Evolutionary conservation across 768 basidiomycete species (phyloP).

Genomic region (Lactifluus echinatus): DNA sequence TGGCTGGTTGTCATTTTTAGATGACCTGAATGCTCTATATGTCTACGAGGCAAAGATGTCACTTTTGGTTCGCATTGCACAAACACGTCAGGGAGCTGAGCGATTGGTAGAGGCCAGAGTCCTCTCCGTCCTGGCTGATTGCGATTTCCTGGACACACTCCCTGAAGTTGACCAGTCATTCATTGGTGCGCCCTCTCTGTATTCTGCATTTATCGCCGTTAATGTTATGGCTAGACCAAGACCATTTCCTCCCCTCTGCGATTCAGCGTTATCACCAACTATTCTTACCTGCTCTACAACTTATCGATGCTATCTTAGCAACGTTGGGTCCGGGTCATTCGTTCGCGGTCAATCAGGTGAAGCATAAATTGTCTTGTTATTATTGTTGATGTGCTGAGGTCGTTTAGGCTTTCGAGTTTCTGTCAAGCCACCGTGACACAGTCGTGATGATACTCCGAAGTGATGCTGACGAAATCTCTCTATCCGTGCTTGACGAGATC

Average conservation of each 20-base stretch:
- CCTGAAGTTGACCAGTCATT: constrained; percentile 79
- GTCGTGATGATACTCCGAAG: constrained; percentile 77
- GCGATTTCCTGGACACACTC: constrained; percentile 79
- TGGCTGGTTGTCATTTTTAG: constrained; percentile 32
- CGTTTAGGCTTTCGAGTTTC: constrained; percentile 64
- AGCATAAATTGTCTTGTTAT: not conserved
- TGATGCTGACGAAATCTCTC: constrained; percentile 49
- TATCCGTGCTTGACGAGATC: constrained; percentile 68
- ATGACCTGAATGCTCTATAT: constrained; percentile 84
- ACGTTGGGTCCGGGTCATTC: constrained; percentile 64
- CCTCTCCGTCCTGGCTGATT: constrained; percentile 65
- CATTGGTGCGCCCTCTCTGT: constrained; percentile 45
- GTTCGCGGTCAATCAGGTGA: constrained; percentile 61
- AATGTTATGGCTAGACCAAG: constrained; percentile 45
- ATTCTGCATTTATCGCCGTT: constrained; percentile 5
- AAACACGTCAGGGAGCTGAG: constrained; percentile 78
- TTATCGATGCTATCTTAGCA: constrained; percentile 67
- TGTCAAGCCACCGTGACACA: constrained; percentile 76
- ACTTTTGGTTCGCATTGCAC: constrained; percentile 74
- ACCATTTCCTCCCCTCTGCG: constrained; percentile 82
- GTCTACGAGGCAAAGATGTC: constrained; percentile 96
- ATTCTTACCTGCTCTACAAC: constrained; percentile 78
- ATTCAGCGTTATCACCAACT: constrained; percentile 88
- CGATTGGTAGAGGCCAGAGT: constrained; percentile 71
- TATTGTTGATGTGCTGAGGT: not conserved